Evolutionary conservation across 768 basidiomycete species (phyloP).

Genomic region (Boletus fagicola): DNA sequence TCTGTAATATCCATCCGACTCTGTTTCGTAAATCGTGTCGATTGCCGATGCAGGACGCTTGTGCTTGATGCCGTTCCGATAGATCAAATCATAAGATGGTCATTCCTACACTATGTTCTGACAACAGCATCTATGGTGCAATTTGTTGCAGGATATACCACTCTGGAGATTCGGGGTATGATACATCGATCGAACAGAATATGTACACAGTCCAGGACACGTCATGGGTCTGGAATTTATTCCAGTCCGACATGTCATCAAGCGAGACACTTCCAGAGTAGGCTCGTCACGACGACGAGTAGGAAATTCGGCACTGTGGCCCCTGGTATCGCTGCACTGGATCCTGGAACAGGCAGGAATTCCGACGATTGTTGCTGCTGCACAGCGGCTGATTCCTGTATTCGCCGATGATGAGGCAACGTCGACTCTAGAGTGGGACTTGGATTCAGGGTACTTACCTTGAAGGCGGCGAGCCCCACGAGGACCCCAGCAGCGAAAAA

Average conservation of each 20-base stretch:
- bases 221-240: background rate
- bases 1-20: constrained; percentile 2
- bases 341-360: constrained; percentile 62
- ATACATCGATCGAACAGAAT: constrained; percentile 11
- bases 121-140: background rate
- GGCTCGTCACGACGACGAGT: constrained; percentile 19
- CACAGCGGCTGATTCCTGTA: constrained; percentile 57
- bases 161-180: background rate
- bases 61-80: background rate
- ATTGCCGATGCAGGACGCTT: background rate
- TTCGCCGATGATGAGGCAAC: background rate
- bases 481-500: constrained; percentile 78
- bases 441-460: constrained; percentile 45
- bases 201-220: background rate
- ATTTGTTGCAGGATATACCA: background rate
- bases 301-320: constrained; percentile 26
- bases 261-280: constrained; percentile 28
- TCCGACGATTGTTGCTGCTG: constrained; percentile 51
- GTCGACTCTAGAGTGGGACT: background rate
- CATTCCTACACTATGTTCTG: background rate
- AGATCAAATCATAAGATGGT: background rate
- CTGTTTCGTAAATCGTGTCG: background rate
- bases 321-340: constrained; percentile 36
- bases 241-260: background rate
- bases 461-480: constrained; percentile 78